Percentiles rank a stretch among this genome's conserved stretches.
Conservation (phyloP, 23 red algal species). For the Gracilaria vermiculophylla region DNA sequence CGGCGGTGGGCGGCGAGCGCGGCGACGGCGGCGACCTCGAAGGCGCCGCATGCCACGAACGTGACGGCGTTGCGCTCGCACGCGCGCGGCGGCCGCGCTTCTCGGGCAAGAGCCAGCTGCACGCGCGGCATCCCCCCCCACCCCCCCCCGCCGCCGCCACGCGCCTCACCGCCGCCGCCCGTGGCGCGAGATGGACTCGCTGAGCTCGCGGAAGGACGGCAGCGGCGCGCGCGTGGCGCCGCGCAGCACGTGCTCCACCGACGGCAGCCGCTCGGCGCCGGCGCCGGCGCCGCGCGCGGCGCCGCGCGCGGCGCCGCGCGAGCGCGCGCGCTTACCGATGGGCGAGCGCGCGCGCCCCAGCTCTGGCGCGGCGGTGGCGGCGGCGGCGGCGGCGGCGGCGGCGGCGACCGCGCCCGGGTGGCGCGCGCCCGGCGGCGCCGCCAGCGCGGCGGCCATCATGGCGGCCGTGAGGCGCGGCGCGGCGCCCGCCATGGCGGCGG, state of each 20-base stretch:
- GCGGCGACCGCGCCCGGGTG: background rate
- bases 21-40: slow-evolving; percentile 56
- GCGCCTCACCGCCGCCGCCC: slow-evolving; percentile 64
- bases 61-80: slow-evolving; percentile 79
- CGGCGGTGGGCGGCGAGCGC: background rate
- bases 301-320: background rate
- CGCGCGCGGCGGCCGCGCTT: slow-evolving; percentile 7
- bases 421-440: background rate
- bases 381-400: background rate
- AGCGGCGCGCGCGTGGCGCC: background rate
- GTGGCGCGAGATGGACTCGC: background rate
- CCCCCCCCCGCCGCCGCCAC: slow-evolving; percentile 69
- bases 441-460: no score
- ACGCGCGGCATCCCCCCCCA: slow-evolving; percentile 44
- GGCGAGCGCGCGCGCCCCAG: background rate
- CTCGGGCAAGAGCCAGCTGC: slow-evolving; percentile 36
- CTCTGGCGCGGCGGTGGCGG: background rate
- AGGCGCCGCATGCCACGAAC: slow-evolving; percentile 53
- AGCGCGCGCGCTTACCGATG: background rate
- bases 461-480: no score
- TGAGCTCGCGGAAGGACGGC: background rate
- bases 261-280: background rate
- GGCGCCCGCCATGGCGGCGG: background rate
- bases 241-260: background rate
- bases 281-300: background rate